phyloP scores from a whole-genome alignment of 306 rosid species.

The Fagus crenata region DNA sequence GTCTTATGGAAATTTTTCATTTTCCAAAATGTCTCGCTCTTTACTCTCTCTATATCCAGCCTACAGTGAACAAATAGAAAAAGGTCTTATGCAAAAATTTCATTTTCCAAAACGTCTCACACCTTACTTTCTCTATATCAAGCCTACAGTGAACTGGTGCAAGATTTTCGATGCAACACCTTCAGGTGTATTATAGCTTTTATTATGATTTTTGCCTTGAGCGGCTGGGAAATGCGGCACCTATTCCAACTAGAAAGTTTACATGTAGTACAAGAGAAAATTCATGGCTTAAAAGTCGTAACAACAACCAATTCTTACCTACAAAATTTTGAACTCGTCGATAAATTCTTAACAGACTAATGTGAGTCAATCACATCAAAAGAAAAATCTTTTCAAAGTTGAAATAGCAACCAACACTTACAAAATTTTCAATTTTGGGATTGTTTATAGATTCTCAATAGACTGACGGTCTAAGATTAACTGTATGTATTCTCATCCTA shows the following conservation, averaged over 20 bases:
- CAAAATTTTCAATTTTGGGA: too few species aligned
- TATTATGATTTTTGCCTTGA: too few species aligned
- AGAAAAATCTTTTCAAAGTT: too few species aligned
- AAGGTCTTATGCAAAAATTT: constrained; percentile 13
- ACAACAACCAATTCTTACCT: neutral
- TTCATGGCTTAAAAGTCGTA: neutral
- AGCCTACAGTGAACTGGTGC: neutral
- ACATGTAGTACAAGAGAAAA: constrained; percentile 24
- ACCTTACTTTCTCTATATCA: constrained; percentile 16
- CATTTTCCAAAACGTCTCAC: neutral
- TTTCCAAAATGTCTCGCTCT: neutral
- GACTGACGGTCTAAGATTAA: too few species aligned
- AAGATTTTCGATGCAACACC: neutral
- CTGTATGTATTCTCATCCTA: too few species aligned
- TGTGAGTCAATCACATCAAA: too few species aligned
- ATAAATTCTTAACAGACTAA: too few species aligned
- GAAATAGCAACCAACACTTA: too few species aligned
- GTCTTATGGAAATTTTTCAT: neutral
- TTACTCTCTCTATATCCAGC: constrained; percentile 18
- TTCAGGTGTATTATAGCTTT: too few species aligned
- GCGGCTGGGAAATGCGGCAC: too few species aligned
- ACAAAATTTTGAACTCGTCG: too few species aligned
- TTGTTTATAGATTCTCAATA: too few species aligned
- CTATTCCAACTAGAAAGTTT: constrained; percentile 18
- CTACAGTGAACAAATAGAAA: neutral